These are phyloP conservation scores for Albophoma yamanashiensis DNA, from an alignment of 2,329 filamentous ascomycete species.

Conservation along the genomic window DNA sequence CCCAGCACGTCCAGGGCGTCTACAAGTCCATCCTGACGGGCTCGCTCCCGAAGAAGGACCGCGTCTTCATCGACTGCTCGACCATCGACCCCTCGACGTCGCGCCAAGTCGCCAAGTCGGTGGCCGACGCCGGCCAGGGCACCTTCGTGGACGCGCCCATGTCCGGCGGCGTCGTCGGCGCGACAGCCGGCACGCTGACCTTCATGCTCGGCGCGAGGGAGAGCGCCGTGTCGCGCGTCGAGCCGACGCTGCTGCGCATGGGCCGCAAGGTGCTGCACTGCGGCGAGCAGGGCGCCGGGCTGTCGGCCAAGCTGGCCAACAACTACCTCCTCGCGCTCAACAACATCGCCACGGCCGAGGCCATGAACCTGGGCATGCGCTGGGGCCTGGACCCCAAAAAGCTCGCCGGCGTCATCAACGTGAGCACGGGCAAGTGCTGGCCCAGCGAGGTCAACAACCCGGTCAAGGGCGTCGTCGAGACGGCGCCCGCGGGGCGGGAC, in stretches of 20 bases:
- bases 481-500: conserved; percentile 63
- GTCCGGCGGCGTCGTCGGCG: conserved; percentile 92
- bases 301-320: conserved; percentile 91
- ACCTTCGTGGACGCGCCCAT: conserved; percentile 91
- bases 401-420: conserved; percentile 80
- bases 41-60: conserved; percentile 39
- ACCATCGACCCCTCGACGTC: conserved; percentile 91
- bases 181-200: conserved; percentile 74
- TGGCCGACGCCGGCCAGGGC: conserved; percentile 54
- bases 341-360: conserved; percentile 65
- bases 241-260: conserved; percentile 67
- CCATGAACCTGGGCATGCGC: conserved; percentile 53
- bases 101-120: conserved; percentile 60
- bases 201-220: conserved; percentile 82
- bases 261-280: conserved; percentile 79
- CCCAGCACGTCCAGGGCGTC: conserved; percentile 74
- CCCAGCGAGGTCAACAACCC: conserved; percentile 94
- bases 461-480: conserved; percentile 71
- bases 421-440: conserved; percentile 92
- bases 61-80: conserved; percentile 90
- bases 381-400: conserved; percentile 51
- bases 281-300: conserved; percentile 71
- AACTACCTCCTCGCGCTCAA: conserved; percentile 93
- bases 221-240: conserved; percentile 51
- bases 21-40: conserved; percentile 65